Evolutionary conservation across 78 protist species (phyloP).

Genomic region (Kipferlia bialata): DNA sequence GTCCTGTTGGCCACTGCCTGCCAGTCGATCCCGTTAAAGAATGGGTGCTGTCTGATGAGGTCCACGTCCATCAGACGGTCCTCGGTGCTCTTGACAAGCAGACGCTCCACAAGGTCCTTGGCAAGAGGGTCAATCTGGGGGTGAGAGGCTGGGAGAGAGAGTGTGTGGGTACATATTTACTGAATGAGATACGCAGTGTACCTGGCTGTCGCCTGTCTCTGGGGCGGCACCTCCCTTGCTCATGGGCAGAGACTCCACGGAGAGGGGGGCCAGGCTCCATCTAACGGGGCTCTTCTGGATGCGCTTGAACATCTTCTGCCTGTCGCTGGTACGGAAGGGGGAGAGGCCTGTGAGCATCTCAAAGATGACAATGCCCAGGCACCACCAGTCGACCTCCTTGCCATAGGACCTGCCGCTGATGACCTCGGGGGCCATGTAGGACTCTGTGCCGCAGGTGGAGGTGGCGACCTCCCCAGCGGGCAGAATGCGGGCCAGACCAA

Average conservation of each 20-base stretch:
- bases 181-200: too few relatives aligned
- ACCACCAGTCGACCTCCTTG: conserved; percentile 4
- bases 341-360: too few relatives aligned
- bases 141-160: conserved; percentile 26
- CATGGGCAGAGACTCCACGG: too few relatives aligned
- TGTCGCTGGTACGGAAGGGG: too few relatives aligned
- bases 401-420: not conserved
- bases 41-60: conserved; percentile 54
- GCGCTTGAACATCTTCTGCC: too few relatives aligned
- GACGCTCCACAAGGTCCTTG: conserved; percentile 10
- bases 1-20: too few relatives aligned
- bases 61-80: conserved; percentile 4
- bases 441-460: not conserved
- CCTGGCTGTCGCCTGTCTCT: too few relatives aligned
- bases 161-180: too few relatives aligned
- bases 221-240: too few relatives aligned
- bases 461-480: too few relatives aligned
- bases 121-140: conserved; percentile 3
- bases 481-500: conserved; percentile 28
- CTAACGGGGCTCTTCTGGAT: too few relatives aligned
- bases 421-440: not conserved
- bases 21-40: conserved; percentile 61
- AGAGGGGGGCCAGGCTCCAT: too few relatives aligned
- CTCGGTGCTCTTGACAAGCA: conserved; percentile 3
- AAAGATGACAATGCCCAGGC: not conserved